A percentile compares a stretch with the other conserved stretches of the same genome.
Evolutionary conservation across 2,329 filamentous ascomycete genomes (phyloP).

Genomic region (Colletotrichum navitas): DNA sequence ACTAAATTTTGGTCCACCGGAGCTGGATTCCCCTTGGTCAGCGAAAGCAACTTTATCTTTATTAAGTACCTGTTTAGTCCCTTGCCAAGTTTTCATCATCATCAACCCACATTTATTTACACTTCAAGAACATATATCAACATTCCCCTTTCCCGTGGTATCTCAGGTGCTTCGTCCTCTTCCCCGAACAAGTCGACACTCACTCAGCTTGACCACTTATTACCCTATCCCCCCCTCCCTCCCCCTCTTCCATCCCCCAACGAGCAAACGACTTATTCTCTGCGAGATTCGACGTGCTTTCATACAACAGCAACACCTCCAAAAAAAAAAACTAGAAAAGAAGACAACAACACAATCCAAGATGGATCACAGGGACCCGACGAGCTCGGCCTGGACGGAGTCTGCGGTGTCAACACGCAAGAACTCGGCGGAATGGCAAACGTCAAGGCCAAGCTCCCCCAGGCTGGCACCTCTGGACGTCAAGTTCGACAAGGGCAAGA

Average conservation of each 20-base stretch:
- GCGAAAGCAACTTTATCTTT: constrained; percentile 13
- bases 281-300: constrained; percentile 36
- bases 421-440: constrained; percentile 40
- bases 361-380: constrained; percentile 37
- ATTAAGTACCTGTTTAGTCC: background rate
- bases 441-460: constrained; percentile 37
- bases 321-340: background rate
- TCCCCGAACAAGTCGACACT: constrained; percentile 11
- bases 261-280: constrained; percentile 34
- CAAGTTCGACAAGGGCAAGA: constrained; percentile 36
- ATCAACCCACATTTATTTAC: constrained; percentile 19
- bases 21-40: constrained; percentile 41
- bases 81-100: constrained; percentile 6
- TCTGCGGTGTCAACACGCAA: constrained; percentile 40
- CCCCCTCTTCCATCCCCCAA: background rate
- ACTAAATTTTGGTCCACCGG: constrained; percentile 16
- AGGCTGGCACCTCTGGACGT: constrained; percentile 37
- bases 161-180: background rate
- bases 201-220: constrained; percentile 10
- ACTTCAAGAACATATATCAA: constrained; percentile 21
- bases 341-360: background rate
- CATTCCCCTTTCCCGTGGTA: background rate
- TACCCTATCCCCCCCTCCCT: background rate
- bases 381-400: constrained; percentile 36
- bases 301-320: constrained; percentile 5